Base-by-base conservation (phyloP, 176 grass and related monocot species). In the Panicum miliaceum region DNA sequence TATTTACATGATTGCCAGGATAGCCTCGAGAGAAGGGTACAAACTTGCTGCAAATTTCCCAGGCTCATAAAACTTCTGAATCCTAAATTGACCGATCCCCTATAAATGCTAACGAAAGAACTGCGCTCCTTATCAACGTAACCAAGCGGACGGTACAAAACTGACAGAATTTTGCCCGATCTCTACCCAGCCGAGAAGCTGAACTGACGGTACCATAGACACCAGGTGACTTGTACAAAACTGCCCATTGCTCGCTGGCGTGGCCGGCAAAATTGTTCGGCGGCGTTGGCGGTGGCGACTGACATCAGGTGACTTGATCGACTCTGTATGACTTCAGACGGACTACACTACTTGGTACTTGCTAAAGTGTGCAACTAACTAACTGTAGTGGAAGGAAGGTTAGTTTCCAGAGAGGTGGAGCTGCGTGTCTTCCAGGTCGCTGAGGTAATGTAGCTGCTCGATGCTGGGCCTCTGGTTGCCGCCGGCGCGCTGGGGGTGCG, bases 1-100 rank as follows among this genome's bases (percentile, higher is more conserved):
- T 14, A 79, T 50, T 71, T 71, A 29, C 22, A 85, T 61, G 54
- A 41, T 68, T 77, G 48, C 47, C 23, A 66, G 48, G 72, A 29
- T 66, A 84, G 54, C 56, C 47, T 42, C 61, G 16, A 57, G 23
- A 51, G 20, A 67, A 50, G 23, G 36, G 27, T 58, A 59, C 27
- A 50, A 62, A 73, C 29, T 65, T 45, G 23, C 35, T 45, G 61
- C 38, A 79, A 6, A 20, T 15, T 63, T 11, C 32, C 14, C 26
- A 60, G 29, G 41, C 63, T 73, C 22, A 45, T 11, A 76, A 41
- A 11, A 63, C 12, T 9, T 1, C 10, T 34, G 8, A 62, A 34
- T 20, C 34, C 38, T 29, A 41, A 75, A 51, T 38, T 15, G 0
- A 6, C 8, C 2, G 0, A 20, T 76, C 11, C 52, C 36, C 22